These are phyloP conservation scores for Ophiostoma quercus DNA, from an alignment of 2,329 filamentous ascomycete genomes.

Conservation along the genomic window DNA sequence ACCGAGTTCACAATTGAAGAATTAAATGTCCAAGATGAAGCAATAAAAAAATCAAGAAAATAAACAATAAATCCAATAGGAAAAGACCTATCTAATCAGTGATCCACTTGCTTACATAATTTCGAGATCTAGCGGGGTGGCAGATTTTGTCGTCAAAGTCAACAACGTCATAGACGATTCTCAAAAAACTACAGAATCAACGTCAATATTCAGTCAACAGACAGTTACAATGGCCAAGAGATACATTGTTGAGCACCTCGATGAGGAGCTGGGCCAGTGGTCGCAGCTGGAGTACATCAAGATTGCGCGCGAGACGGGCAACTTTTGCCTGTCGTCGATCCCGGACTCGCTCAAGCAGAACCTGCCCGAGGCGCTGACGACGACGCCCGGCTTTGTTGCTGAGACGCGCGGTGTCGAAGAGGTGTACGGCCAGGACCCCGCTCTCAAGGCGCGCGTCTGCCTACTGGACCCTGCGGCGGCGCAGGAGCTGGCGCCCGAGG, in stretches of 20 bases:
- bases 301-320: constrained; percentile 77
- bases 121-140: constrained; percentile 12
- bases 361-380: constrained; percentile 54
- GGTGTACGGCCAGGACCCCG: constrained; percentile 67
- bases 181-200: too few relatives aligned
- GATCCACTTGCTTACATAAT: constrained; percentile 18
- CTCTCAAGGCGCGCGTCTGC: constrained; percentile 31
- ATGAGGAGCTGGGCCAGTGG: constrained; percentile 90
- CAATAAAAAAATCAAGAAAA: not conserved
- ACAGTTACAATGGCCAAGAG: constrained; percentile 48
- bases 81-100: not conserved
- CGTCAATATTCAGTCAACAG: too few relatives aligned
- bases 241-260: constrained; percentile 94
- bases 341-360: constrained; percentile 55
- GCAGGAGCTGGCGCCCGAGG: constrained; percentile 73
- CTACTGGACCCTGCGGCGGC: constrained; percentile 21
- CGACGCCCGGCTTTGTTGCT: constrained; percentile 59
- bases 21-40: not conserved
- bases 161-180: not conserved
- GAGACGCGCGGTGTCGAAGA: constrained; percentile 77
- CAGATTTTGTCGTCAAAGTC: constrained; percentile 1
- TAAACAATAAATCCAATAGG: not conserved
- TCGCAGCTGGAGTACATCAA: constrained; percentile 86
- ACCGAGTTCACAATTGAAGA: not conserved
- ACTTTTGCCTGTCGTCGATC: constrained; percentile 78